phyloP scores from a whole-genome alignment of 148 eudicot genomes.

The Silene latifolia region DNA sequence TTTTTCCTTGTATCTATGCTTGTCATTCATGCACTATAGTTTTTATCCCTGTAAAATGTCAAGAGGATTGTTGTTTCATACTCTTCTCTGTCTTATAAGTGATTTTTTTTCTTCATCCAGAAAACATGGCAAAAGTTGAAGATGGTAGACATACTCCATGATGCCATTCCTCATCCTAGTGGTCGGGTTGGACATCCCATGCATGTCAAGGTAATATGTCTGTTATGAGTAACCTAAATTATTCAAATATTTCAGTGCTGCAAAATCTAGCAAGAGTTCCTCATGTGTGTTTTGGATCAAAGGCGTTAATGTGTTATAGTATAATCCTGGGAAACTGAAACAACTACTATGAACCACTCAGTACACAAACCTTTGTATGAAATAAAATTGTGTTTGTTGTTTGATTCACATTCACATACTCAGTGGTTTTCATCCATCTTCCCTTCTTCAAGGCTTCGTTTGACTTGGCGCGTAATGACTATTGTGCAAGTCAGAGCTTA shows the following conservation, averaged over 20 bases:
- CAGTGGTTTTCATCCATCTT: neutral
- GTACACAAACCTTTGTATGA: neutral
- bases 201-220: constrained; percentile 75
- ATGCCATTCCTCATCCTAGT: constrained; percentile 70
- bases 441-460: neutral
- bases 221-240: neutral
- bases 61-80: neutral
- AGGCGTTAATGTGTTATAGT: no score
- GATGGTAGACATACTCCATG: constrained; percentile 57
- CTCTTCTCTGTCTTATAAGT: neutral
- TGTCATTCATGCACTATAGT: neutral
- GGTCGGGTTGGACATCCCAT: constrained; percentile 71
- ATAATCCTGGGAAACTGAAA: neutral
- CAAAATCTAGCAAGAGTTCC: neutral
- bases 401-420: neutral
- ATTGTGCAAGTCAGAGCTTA: neutral
- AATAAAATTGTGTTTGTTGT: neutral
- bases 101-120: constrained; percentile 33
- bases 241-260: neutral
- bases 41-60: neutral
- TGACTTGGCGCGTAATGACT: neutral
- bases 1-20: neutral
- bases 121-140: constrained; percentile 87
- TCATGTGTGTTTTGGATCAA: neutral
- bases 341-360: neutral